Evolutionary conservation across 257 asterid species (phyloP).

Genomic region (Voacanga thouarsii): DNA sequence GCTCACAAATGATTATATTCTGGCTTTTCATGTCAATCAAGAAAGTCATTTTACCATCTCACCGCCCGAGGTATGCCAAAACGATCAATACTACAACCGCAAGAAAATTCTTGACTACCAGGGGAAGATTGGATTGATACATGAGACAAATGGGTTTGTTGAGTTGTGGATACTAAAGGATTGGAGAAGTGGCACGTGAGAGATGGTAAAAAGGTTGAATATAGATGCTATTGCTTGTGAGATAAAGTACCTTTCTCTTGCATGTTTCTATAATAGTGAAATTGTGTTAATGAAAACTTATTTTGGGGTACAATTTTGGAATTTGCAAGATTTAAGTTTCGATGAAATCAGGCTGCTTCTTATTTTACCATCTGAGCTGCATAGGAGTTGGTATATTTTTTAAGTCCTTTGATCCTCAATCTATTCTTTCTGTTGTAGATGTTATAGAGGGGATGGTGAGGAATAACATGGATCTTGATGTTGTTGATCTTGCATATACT

Average conservation of each 20-base stretch:
- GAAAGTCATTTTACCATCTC: not conserved
- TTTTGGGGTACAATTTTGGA: not conserved
- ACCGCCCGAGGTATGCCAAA: not conserved
- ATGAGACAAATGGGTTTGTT: no score
- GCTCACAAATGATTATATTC: not conserved
- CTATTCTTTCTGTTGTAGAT: no score
- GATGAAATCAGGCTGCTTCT: not conserved
- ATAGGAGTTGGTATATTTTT: no score
- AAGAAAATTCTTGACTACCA: not conserved
- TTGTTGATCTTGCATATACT: no score
- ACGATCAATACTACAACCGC: not conserved
- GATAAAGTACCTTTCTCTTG: not conserved
- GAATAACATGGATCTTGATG: no score
- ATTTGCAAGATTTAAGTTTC: not conserved
- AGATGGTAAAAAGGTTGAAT: not conserved
- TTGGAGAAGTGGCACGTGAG: not conserved
- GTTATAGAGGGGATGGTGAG: no score
- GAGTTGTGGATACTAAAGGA: conserved; percentile 3
- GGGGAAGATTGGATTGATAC: not conserved
- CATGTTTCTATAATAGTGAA: not conserved
- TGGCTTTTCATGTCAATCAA: not conserved
- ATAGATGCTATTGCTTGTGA: no score
- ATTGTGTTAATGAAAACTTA: not conserved
- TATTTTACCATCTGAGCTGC: no score
- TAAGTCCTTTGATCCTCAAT: no score